Base-by-base conservation (phyloP, 768 basidiomycete genomes). In the Nidularia sp. region DNA sequence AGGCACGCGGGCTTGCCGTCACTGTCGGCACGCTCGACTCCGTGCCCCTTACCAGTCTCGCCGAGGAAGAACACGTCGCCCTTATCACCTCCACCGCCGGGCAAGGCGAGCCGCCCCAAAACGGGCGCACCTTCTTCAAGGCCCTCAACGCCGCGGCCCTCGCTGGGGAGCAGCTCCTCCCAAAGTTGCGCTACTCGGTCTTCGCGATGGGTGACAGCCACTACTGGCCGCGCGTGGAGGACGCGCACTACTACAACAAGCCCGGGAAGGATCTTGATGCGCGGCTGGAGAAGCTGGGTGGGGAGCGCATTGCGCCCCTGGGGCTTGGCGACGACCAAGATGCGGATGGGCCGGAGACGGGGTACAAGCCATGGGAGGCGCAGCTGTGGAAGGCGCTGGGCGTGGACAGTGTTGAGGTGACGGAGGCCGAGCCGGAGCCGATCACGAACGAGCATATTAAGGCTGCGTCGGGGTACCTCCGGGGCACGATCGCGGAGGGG, bases 381-480 rank as follows among this genome's bases (percentile, higher is more conserved):
- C 73, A 79, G 45, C 59, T 98, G 35, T 99, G 97, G 97, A 93
- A 96, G 70, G 88, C 86, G 1, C 76, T 98, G 31, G 94, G 96
- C 48, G 94, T 98, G 45, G 97, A 94, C 67, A 74, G 73, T 12
- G 72, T 98, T 47, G 90, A 97, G 66, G 83, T 98, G 15, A 81
- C 77, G 33, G 97, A 98, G 70, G 88, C 86, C 15, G 95, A 98
- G 65, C 95, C 95, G 0, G 95, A 98, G 60, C 85, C 92, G 1
- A 96, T 99, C 68, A 98, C 97, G 50, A 98, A 98, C 75, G 97
- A 99, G 71, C 93, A 98, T 70, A 98, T 98, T 80, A 99, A 98
- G 75, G 97, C 90, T 46, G 94, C 96, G 4, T 93, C 90, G 45
- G 83, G 86, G 51, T 98, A 88, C 72, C 80, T 98, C 18, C 89